Evolutionary conservation across 202 grass and related monocot species (phyloP), one percentile per base, ranked within the genome.

Genomic region (Dendrocalamus latiflorus): DNA sequence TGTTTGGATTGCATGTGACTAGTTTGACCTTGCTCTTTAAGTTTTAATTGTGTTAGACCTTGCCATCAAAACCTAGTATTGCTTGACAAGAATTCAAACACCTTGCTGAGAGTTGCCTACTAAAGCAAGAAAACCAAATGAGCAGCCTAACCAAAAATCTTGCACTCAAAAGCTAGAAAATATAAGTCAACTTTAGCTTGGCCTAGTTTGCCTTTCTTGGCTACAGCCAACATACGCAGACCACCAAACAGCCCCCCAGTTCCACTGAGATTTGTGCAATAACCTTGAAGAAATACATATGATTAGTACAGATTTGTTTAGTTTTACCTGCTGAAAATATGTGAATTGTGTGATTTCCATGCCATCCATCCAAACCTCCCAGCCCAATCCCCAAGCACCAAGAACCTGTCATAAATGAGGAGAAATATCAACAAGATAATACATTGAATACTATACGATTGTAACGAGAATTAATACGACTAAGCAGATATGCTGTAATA

Each of bases 331-430:
- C 76, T 98, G 95, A 88, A 98, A 98, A 86, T 98, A 98, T 85
- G 95, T 98, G 89, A 98, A 98, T 14, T 98, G 95, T 26, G 95
- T 98, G 47, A 98, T 98, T 80, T 98, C 95, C 95, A 98, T 95
- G 55, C 95, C 95, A 83, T 95, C 92, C 90, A 98, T 95, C 95
- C 95, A 98, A 88, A 98, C 89, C 75, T 98, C 95, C 95, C 95
- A 98, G 37, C 95, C 95, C 57, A 98, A 82, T 80, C 95, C 95
- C 95, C 95, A 98, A 67, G 92, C 95, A 77, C 95, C 92, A 80
- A 98, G 95, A 87, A 98, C 95, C 95, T 98, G 41, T 50, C 24
- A 76, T 75, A 13, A 5, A 53, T 25, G 28, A 76, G 48, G 49
- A 58, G 76, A 59, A 65, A 25, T 20, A 55, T 28, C 15, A n/a